phyloP scores from a whole-genome alignment of 306 rosid species.

The Echinosophora koreensis region DNA sequence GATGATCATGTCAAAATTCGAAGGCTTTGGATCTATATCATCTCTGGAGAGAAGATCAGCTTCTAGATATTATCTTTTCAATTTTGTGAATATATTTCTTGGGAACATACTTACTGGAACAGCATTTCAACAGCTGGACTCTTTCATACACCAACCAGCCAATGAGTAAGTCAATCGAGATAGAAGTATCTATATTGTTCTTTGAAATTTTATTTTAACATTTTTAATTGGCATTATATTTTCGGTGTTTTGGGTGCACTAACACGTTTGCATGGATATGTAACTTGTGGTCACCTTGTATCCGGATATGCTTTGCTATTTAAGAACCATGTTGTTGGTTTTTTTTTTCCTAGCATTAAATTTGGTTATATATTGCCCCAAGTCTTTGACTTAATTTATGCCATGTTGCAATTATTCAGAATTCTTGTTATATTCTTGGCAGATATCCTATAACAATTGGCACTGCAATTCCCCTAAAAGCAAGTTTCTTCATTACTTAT shows the following conservation, averaged over 20 bases:
- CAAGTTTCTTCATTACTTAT: conserved; percentile 95
- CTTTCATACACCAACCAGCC: conserved; percentile 79
- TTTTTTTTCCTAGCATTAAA: neutral
- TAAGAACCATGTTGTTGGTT: conserved; percentile 16
- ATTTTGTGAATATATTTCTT: conserved; percentile 86
- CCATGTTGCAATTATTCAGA: conserved; percentile 4
- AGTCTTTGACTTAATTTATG: conserved; percentile 2
- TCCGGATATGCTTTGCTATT: conserved; percentile 32
- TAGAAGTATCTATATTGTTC: neutral
- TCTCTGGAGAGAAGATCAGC: conserved; percentile 93
- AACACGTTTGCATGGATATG: neutral
- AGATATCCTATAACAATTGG: conserved; percentile 92
- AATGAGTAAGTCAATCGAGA: conserved; percentile 61
- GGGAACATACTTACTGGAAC: conserved; percentile 87
- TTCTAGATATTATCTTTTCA: conserved; percentile 85
- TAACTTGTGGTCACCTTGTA: too few species aligned
- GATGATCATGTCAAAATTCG: conserved; percentile 99
- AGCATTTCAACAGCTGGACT: conserved; percentile 80
- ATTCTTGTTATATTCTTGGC: conserved; percentile 45
- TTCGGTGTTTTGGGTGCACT: conserved; percentile 22
- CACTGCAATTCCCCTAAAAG: conserved; percentile 88
- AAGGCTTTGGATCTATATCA: conserved; percentile 79
- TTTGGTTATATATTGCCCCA: conserved; percentile 23
- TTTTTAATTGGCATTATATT: conserved; percentile 25
- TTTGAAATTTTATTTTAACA: neutral